Evolutionary conservation across 768 basidiomycete genomes (phyloP), one percentile per base, ranked within the genome.

Genomic region (Suillus variegatus): DNA sequence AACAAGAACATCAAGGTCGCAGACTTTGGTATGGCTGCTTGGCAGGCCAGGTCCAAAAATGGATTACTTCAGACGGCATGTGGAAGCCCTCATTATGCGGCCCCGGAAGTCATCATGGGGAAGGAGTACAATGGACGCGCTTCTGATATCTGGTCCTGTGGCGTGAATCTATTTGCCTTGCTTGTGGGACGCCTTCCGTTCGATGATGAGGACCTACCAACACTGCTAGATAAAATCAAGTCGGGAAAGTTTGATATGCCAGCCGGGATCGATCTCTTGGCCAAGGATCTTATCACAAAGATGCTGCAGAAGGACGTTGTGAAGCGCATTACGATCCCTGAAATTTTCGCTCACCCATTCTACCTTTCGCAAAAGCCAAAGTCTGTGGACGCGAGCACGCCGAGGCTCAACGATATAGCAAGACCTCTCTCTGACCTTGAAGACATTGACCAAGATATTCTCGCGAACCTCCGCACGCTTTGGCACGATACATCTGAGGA

Each of bases 131-230:
- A 94, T 71, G 96, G 95, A 9, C 85, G 89, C 3, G 83, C 86
- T n/a, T 88, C 94, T 22, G 96, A 99, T 77, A 93, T 96, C 74
- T 98, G 96, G 96, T 97, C 95, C 47, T 96, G 95, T 72, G 96
- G 96, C 64, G 88, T 99, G 73, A 95, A 97, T 69, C 84, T 99
- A 63, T 94, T 88, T 70, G 94, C 94, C 22, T 81, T 99, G n/a
- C 82, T 98, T 46, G 87, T 88, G 5, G 94, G 95, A 7, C 83
- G 86, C 51, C 82, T 97, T n/a, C 96, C 96, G 1, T 98, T 98
- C 72, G 95, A 98, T 74, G 91, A 96, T 73, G 92, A 95, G 69
- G 90, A 96, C 72, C 82, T 91, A 57, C 82, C 84, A 3, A 78
- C 84, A 13, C 81, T 99, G n/a, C 83, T 97, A 46, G 86, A 89